These are phyloP conservation scores for Porcisia deanei DNA, from an alignment of 208 protist genomes.

Conservation along the genomic window DNA sequence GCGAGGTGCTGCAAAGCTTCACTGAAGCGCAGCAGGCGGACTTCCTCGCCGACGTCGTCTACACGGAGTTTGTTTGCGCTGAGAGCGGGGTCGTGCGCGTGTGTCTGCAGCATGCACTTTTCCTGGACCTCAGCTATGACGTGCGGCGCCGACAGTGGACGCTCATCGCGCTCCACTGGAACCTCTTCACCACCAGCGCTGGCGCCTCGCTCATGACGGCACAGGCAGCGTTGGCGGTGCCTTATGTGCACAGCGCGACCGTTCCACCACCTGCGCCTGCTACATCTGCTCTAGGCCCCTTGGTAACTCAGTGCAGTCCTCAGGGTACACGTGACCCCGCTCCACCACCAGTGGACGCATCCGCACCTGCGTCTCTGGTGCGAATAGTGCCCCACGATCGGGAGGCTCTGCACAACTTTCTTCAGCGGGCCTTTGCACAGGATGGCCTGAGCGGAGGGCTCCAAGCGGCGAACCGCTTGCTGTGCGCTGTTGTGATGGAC, in stretches of 20 bases:
- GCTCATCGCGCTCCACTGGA: conserved; percentile 59
- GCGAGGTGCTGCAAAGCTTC: conserved; percentile 15
- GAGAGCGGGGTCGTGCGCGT: conserved; percentile 55
- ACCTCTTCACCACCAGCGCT: conserved; percentile 33
- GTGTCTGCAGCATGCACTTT: conserved; percentile 51
- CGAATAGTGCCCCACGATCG: conserved; percentile 36
- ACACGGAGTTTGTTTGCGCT: conserved; percentile 22
- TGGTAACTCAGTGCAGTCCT: neutral
- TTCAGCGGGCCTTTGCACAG: conserved; percentile 46
- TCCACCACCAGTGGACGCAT: neutral
- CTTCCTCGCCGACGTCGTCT: conserved; percentile 11
- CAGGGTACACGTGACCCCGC: neutral
- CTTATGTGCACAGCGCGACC: neutral
- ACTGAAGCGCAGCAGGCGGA: conserved; percentile 4
- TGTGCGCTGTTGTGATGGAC: conserved; percentile 68
- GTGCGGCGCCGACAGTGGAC: conserved; percentile 36
- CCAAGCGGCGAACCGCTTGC: conserved; percentile 51
- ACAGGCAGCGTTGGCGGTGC: neutral
- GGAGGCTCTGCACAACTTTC: conserved; percentile 45
- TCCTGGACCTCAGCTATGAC: conserved; percentile 71
- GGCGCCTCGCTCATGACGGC: conserved; percentile 17
- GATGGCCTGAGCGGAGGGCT: conserved; percentile 60
- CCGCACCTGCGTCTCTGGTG: neutral
- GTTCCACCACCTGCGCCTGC: neutral
- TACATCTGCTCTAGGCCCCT: neutral